phyloP scores from a whole-genome alignment of 164 flowering plant genomes.

The Dillenia turbinata region DNA sequence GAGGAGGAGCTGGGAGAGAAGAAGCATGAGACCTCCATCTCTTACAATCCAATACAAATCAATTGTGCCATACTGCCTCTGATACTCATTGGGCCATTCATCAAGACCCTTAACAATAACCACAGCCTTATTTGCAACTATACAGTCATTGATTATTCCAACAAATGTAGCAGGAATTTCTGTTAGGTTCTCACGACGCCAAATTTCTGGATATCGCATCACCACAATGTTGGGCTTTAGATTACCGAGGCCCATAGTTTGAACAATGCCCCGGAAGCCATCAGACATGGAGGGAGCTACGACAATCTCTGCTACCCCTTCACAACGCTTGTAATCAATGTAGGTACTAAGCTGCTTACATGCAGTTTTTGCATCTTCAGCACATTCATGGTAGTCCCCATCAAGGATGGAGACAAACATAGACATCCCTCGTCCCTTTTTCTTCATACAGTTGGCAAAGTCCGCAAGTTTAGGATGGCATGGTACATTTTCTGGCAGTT shows the following conservation, averaged over 20 bases:
- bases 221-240: constrained; percentile 97
- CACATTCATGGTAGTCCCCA: constrained; percentile 91
- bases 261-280: constrained; percentile 95
- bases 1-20: constrained; percentile 92
- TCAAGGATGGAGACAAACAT: constrained; percentile 87
- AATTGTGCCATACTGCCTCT: constrained; percentile 87
- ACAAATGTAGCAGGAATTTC: constrained; percentile 93
- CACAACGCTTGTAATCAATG: constrained; percentile 92
- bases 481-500: constrained; percentile 97
- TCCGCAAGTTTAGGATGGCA: constrained; percentile 99
- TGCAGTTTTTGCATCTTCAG: constrained; percentile 89
- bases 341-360: constrained; percentile 77
- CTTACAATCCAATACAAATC: constrained; percentile 98
- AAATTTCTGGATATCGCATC: constrained; percentile 97
- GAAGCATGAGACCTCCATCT: constrained; percentile 99
- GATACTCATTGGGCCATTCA: constrained; percentile 98
- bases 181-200: constrained; percentile 91
- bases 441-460: constrained; percentile 99
- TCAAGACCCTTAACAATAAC: constrained; percentile 98
- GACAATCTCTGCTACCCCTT: constrained; percentile 97
- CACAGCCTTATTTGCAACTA: constrained; percentile 96
- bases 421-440: constrained; percentile 99
- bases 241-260: constrained; percentile 99
- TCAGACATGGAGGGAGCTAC: constrained; percentile 96
- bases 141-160: constrained; percentile 92